Base-by-base conservation (phyloP, 129 eudicot genomes). In the Erigeron canadensis region DNA sequence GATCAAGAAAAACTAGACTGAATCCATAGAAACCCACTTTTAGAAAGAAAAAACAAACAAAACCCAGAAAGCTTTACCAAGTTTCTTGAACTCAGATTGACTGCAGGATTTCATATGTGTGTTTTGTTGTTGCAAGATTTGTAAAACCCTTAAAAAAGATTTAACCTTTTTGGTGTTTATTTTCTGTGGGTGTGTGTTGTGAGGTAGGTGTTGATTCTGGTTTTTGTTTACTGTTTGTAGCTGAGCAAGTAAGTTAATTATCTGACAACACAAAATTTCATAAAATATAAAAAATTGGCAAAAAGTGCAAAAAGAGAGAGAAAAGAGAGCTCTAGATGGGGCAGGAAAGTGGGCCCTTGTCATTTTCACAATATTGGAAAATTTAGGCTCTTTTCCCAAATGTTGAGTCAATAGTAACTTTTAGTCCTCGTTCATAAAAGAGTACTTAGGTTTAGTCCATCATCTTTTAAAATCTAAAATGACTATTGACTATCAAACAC, bases 181-280 rank as follows among this genome's bases (percentile, higher is more conserved):
- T 42, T 42, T 21, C 9, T 42, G 15, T 43, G 41, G 55, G 34
- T 71, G 58, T 43, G 76, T 57, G 57, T 41, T 71, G 67, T 72
- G 67, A 72, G 68, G 76, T 60, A 28, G 76, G 76, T n/a, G 47
- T 23, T 72, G 76, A 46, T 72, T 76, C 69, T 76, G 74, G 80
- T 59, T 68, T 71, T 59, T 67, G 50, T 76, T 76, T 76, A 67
- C 80, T 68, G 75, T 74, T 74, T 53, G 17, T 53, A n/a, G 69
- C 58, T 76, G 75, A 19, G 70, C 39, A 59, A 58, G 64, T 28
- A 28, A 0, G 34, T 0, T 28, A 1, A 28, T 28, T 48, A 47
- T 53, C 74, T 77, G 70, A 77, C 81, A 60, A 69, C 75, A 68
- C 70, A 77, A 69, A 41, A 69, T 69, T 47, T 77, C 64, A 77